Evolutionary conservation across 129 eudicot genomes (phyloP).

Genomic region (Lactuca saligna): DNA sequence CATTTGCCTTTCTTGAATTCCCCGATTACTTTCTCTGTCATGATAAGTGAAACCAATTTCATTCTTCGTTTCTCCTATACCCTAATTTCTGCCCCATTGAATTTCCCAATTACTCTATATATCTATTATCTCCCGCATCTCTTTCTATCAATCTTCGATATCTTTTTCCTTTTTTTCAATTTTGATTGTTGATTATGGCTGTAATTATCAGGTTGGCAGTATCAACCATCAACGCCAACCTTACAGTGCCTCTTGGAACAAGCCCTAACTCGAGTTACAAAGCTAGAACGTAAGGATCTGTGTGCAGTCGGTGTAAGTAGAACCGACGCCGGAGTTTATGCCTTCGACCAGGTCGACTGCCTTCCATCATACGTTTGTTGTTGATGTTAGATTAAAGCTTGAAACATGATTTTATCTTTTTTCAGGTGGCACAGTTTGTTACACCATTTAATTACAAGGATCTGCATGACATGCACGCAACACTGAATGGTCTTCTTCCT

Average conservation of each 20-base stretch:
- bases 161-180: neutral
- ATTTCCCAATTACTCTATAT: neutral
- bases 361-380: conserved; percentile 6
- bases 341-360: conserved; percentile 86
- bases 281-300: conserved; percentile 63
- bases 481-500: conserved; percentile 86
- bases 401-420: conserved; percentile 10
- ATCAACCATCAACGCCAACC: conserved; percentile 76
- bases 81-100: no score
- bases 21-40: neutral
- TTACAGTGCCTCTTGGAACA: conserved; percentile 64
- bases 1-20: neutral
- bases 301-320: conserved; percentile 80
- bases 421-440: conserved; percentile 82
- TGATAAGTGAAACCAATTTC: neutral
- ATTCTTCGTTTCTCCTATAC: neutral
- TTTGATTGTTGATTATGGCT: neutral
- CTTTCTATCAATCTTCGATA: neutral
- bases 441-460: conserved; percentile 77
- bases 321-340: conserved; percentile 92
- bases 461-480: conserved; percentile 60
- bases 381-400: neutral
- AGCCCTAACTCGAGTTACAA: conserved; percentile 64
- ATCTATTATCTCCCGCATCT: neutral
- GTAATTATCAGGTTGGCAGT: conserved; percentile 73